Evolutionary conservation across 83 land plant genomes (phyloP), one percentile per base, ranked within the genome.

Genomic region (Picea abies): DNA sequence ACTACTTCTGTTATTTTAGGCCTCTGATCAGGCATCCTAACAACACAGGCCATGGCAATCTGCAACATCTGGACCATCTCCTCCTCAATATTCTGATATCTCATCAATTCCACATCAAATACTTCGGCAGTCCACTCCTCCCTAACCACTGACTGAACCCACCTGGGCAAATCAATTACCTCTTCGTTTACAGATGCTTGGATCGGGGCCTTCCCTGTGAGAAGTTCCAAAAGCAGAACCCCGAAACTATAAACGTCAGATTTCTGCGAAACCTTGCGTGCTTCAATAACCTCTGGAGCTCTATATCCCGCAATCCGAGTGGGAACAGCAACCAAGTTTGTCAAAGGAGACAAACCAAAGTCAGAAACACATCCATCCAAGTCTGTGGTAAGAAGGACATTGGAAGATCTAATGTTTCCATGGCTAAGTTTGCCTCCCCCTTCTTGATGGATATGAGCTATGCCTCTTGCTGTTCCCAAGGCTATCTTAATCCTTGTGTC

Each of bases 101-200:
- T 84, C 83, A 91, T 82, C 81, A 91, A 90, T 80, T 89, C 88
- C 22, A 89, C 78, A 84, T 91, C 93, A 80, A 91, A 91, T 65
- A 91, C 93, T 77, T 91, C 93, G 4, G 87, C 89, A 17, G 93
- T 91, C 93, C 93, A 91, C 73, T 89, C 93, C 72, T 91, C 93
- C 2, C 89, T 82, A 3, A 91, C 93, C 63, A 91, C 93, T 29
- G 91, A 87, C 7, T 91, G 84, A 17, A 89, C 93, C 93, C 93
- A 91, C 26, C 91, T 82, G 25, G 89, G 90, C 83, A 93, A 81
- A 63, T 91, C 87, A 56, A 88, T 44, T 11, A 85, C 83, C 16
- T 88, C 88, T 15, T 83, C 83, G 11, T 82, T 83, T 4, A 81
- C 72, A 37, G 85, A 60, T 12, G 86, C 4, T 72, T 83, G 87